Evolutionary conservation across 179 eudicot genomes (phyloP), one percentile per base, ranked within the genome.

Genomic region (Beta macrorhiza): DNA sequence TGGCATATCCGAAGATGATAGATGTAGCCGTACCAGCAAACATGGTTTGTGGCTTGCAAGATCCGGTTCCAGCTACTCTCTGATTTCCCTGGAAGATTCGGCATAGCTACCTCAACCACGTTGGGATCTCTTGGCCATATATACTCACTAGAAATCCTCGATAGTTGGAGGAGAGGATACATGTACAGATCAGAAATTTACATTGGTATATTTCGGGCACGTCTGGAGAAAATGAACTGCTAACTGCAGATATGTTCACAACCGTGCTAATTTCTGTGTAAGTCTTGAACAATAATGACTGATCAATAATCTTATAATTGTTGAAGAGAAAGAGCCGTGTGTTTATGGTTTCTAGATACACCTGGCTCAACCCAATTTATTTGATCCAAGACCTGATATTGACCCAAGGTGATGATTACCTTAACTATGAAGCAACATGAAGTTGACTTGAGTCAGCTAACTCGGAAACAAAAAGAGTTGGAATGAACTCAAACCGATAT

Each of bases 1-100:
- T 95, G 82, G 82, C 97, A 55, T 95, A 92, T 82, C 99, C 99
- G 4, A 95, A 90, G 90, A 91, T 95, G 97, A 93, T 95, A 0
- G 98, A 95, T 74, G 81, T 88, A 77, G 99, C 99, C 7, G 94
- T 95, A 55, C 99, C 98, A 15, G 97, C 97, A 55, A 95, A 95
- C 83, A 84, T 93, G 95, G 95, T 80, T 49, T 95, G 99, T 80
- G 99, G 97, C 63, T 82, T 93, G 80, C 99, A 95, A 86, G 94
- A 92, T 76, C 74, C 83, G 82, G 94, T 88, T 65, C 64, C 83
- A 2, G 56, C 45, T 22, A n/a, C 77, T 2, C 64, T 55, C 29
- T 75, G 52, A 75, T 75, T 75, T 32, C 29, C 51, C 47, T 29
- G 47, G 20, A 55, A 5, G 44, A 25, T 10, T 20, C 13, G 9